Conservation (phyloP, 1,284 basidiomycete genomes). For the Lentinula novae-zelandiae region DNA sequence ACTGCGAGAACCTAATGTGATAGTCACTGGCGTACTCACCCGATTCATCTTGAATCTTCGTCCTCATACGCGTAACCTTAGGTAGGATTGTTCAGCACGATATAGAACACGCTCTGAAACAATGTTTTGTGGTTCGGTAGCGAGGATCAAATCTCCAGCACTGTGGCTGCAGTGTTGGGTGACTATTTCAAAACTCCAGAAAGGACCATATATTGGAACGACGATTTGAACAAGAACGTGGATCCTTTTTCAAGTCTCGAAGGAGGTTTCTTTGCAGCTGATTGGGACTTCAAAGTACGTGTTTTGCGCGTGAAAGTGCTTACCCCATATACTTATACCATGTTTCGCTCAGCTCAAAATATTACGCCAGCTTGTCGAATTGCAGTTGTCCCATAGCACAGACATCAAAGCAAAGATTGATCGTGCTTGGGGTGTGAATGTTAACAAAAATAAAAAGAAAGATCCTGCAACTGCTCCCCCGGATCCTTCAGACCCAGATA, state of each 20-base stretch:
- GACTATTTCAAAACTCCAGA: constrained; percentile 71
- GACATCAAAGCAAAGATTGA: constrained; percentile 71
- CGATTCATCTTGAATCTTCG: constrained; percentile 76
- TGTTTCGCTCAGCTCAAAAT: constrained; percentile 58
- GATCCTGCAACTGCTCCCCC: constrained; percentile 51
- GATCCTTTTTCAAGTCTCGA: constrained; percentile 65
- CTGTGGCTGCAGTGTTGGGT: constrained; percentile 58
- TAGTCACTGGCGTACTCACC: constrained; percentile 65
- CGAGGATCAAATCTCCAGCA: constrained; percentile 72
- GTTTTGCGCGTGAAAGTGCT: constrained; percentile 19
- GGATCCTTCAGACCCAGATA: constrained; percentile 54
- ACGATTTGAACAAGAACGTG: constrained; percentile 56
- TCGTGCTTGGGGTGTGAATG: constrained; percentile 77
- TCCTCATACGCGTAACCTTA: constrained; percentile 81
- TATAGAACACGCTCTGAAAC: constrained; percentile 25
- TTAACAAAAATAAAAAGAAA: constrained; percentile 78
- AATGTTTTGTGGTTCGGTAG: constrained; percentile 39
- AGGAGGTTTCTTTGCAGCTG: constrained; percentile 66
- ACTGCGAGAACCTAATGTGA: constrained; percentile 60
- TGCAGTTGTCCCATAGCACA: constrained; percentile 64
- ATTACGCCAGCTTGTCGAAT: constrained; percentile 73
- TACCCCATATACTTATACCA: constrained; percentile 12
- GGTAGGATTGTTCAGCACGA: constrained; percentile 47
- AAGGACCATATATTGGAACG: constrained; percentile 75
- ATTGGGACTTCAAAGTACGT: constrained; percentile 76